Evolutionary conservation across 1,284 basidiomycete genomes (phyloP).

Genomic region (Cutaneotrichosporon mucoides): DNA sequence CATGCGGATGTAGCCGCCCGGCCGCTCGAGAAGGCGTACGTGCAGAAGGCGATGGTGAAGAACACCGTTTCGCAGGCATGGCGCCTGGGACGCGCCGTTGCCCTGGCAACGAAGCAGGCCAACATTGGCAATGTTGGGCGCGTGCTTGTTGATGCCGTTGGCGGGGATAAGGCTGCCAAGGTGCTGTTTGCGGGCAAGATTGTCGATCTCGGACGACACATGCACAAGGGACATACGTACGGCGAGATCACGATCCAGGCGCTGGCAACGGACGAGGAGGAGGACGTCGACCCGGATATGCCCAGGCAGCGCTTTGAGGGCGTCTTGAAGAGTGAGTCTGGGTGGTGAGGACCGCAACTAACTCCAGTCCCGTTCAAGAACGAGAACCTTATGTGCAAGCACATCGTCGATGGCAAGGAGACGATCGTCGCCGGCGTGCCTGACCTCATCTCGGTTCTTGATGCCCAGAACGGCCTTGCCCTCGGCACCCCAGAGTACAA

Average conservation of each 20-base stretch:
- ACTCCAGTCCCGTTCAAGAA: slow-evolving; percentile 56
- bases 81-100: slow-evolving; percentile 55
- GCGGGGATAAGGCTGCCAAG: slow-evolving; percentile 54
- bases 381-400: slow-evolving; percentile 56
- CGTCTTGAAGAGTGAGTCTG: neutral
- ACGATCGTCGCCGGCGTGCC: slow-evolving; percentile 54
- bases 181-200: slow-evolving; percentile 59
- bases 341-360: neutral
- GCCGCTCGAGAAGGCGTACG: slow-evolving; percentile 19
- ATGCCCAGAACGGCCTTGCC: slow-evolving; percentile 56
- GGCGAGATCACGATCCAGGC: slow-evolving; percentile 55
- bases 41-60: slow-evolving; percentile 36
- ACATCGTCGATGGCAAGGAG: slow-evolving; percentile 37
- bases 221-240: slow-evolving; percentile 55
- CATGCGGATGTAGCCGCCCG: slow-evolving; percentile 24
- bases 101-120: slow-evolving; percentile 51
- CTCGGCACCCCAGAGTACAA: slow-evolving; percentile 57
- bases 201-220: slow-evolving; percentile 53
- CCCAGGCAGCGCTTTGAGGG: neutral
- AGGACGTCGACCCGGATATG: slow-evolving; percentile 21
- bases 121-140: slow-evolving; percentile 29
- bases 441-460: slow-evolving; percentile 58
- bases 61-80: slow-evolving; percentile 57
- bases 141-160: slow-evolving; percentile 53
- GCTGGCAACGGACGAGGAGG: slow-evolving; percentile 54